Evolutionary conservation across 805 yeast genomes (phyloP).

Genomic region (Yarrowia deformans): DNA sequence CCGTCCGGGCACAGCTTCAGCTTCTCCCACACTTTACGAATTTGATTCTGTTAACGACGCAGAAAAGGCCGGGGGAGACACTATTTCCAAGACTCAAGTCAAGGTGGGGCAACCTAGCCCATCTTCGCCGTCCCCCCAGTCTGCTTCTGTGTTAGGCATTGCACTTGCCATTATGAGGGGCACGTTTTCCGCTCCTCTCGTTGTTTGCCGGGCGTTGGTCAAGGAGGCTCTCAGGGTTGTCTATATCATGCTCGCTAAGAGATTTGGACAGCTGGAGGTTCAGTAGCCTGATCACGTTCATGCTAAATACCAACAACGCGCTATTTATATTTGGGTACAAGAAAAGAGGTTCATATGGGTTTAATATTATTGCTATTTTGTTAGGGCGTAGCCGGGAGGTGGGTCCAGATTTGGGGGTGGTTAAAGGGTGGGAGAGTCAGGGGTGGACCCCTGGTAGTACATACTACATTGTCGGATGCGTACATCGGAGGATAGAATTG

Average conservation of each 20-base stretch:
- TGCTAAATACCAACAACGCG: conserved; percentile 22
- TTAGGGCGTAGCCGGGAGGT: neutral
- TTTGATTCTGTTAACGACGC: conserved; percentile 39
- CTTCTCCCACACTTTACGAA: conserved; percentile 31
- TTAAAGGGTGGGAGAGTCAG: too few relatives aligned
- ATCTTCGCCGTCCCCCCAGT: conserved; percentile 29
- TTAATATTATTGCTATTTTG: conserved; percentile 11
- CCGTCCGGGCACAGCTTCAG: conserved; percentile 34
- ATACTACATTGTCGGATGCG: too few relatives aligned
- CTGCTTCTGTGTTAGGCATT: conserved; percentile 23
- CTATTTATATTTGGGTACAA: conserved; percentile 35
- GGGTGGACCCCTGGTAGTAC: too few relatives aligned
- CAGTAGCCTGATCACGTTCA: conserved; percentile 5
- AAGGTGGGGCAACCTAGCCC: conserved; percentile 20
- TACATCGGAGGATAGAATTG: neutral
- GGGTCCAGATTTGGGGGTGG: too few relatives aligned
- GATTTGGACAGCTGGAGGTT: conserved; percentile 30
- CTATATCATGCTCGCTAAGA: conserved; percentile 30
- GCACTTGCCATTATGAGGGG: conserved; percentile 36
- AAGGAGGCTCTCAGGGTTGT: conserved; percentile 23
- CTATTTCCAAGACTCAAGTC: conserved; percentile 24
- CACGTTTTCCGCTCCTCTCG: conserved; percentile 29
- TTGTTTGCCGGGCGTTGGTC: conserved; percentile 26
- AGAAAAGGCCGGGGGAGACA: conserved; percentile 40
- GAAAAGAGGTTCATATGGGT: conserved; percentile 27